Conservation (phyloP, 257 asterid genomes). For the Solanum megistacrolobum region DNA sequence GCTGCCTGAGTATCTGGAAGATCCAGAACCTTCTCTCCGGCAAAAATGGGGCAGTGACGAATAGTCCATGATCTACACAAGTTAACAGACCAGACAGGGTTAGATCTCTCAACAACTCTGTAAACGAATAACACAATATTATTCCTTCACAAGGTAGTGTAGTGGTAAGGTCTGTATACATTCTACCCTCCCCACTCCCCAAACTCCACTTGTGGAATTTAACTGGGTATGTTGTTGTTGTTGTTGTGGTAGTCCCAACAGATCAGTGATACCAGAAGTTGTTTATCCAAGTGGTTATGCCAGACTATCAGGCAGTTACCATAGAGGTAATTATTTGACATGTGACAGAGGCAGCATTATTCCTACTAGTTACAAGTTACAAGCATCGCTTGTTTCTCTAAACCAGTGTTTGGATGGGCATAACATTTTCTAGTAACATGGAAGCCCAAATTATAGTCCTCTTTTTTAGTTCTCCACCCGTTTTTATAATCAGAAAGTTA, state of each 20-base stretch:
- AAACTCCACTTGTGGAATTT: background rate
- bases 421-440: background rate
- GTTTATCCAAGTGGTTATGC: background rate
- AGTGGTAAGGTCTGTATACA: background rate
- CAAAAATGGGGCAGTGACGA: slow-evolving; percentile 73
- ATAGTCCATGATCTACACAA: slow-evolving; percentile 62
- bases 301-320: background rate
- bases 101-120: background rate
- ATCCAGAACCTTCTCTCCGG: slow-evolving; percentile 47
- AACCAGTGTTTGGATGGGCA: background rate
- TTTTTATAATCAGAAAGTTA: background rate
- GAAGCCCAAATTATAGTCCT: background rate
- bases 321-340: background rate
- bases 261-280: background rate
- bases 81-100: background rate
- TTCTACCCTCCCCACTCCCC: background rate
- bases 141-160: background rate
- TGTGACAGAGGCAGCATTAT: background rate
- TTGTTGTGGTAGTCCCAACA: background rate
- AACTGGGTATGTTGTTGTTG: background rate
- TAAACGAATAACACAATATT: too few species aligned
- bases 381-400: background rate
- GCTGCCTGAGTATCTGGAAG: slow-evolving; percentile 28
- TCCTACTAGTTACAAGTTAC: background rate
- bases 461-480: background rate